Conservation (phyloP, 495 filamentous ascomycete genomes). For the Aspergillus asperescens region DNA sequence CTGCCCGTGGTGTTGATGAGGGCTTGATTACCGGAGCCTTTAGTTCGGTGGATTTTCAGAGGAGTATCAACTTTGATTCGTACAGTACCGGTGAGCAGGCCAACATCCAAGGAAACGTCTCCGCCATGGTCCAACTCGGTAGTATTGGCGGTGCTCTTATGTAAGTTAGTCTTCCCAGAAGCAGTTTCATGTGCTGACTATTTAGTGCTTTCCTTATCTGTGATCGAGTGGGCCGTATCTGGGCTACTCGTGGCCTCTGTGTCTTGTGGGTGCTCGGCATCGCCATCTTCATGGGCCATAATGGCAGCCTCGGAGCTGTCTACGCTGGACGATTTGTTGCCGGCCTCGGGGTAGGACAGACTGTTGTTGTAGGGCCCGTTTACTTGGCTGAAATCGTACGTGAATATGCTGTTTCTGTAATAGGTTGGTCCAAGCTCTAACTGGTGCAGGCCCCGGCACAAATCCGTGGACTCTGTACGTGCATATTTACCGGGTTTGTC, state of each 20-base stretch:
- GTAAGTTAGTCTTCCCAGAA: constrained; percentile 25
- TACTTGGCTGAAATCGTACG: constrained; percentile 48
- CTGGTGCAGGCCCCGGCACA: constrained; percentile 44
- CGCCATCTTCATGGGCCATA: constrained; percentile 60
- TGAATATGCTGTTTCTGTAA: constrained; percentile 2
- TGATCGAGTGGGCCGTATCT: constrained; percentile 63
- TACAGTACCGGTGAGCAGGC: constrained; percentile 48
- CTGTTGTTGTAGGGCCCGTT: constrained; percentile 57
- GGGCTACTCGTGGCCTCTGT: constrained; percentile 64
- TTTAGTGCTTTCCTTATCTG: constrained; percentile 56
- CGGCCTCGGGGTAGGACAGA: constrained; percentile 63
- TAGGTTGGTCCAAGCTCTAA: background rate
- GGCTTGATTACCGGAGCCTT: constrained; percentile 64
- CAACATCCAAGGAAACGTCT: constrained; percentile 65
- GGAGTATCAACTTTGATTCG: constrained; percentile 50
- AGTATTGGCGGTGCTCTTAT: constrained; percentile 60
- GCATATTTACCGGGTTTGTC: constrained; percentile 57
- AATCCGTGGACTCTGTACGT: constrained; percentile 63
- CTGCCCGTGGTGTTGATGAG: constrained; percentile 62
- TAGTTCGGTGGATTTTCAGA: constrained; percentile 57
- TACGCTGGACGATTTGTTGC: constrained; percentile 65
- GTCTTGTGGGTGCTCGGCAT: constrained; percentile 63
- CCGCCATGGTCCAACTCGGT: constrained; percentile 68
- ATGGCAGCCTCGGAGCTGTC: constrained; percentile 55
- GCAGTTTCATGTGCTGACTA: background rate